These are phyloP conservation scores for Lyophyllum atratum DNA, from an alignment of 768 basidiomycete species.

Conservation along the genomic window DNA sequence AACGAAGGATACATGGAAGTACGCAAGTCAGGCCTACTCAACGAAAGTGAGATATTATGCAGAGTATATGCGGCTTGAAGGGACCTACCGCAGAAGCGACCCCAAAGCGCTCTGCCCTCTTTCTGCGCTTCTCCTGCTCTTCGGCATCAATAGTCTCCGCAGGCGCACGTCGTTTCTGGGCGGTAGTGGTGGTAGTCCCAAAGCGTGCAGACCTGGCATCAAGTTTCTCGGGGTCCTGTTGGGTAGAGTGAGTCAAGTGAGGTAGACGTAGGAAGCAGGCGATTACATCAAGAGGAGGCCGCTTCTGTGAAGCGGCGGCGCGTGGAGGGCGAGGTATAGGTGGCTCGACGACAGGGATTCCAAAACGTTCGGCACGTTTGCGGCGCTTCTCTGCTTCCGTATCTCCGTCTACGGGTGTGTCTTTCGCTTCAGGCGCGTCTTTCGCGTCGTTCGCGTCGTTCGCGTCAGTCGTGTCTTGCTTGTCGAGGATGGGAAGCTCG, in stretches of 20 bases:
- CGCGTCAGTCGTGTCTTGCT: slow-evolving; percentile 13
- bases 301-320: slow-evolving; percentile 12
- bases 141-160: slow-evolving; percentile 53
- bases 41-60: not conserved
- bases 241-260: not conserved
- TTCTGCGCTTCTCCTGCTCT: slow-evolving; percentile 57
- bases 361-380: slow-evolving; percentile 69
- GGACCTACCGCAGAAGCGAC: slow-evolving; percentile 11
- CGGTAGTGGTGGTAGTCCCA: slow-evolving; percentile 32
- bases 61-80: not conserved
- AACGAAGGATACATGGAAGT: not conserved
- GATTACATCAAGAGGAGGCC: slow-evolving; percentile 23
- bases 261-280: not conserved
- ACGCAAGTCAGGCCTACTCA: not conserved
- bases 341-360: slow-evolving; percentile 56
- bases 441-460: not conserved
- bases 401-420: slow-evolving; percentile 36
- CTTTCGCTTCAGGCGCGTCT: not conserved
- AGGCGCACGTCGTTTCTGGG: slow-evolving; percentile 35
- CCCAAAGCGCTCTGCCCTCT: slow-evolving; percentile 69
- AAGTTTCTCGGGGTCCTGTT: slow-evolving; percentile 51
- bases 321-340: slow-evolving; percentile 25
- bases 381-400: slow-evolving; percentile 58
- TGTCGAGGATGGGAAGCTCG: slow-evolving; percentile 4
- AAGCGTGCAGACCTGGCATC: slow-evolving; percentile 59